Evolutionary conservation across 1,284 basidiomycete genomes (phyloP).

Genomic region (Melampsora americana): DNA sequence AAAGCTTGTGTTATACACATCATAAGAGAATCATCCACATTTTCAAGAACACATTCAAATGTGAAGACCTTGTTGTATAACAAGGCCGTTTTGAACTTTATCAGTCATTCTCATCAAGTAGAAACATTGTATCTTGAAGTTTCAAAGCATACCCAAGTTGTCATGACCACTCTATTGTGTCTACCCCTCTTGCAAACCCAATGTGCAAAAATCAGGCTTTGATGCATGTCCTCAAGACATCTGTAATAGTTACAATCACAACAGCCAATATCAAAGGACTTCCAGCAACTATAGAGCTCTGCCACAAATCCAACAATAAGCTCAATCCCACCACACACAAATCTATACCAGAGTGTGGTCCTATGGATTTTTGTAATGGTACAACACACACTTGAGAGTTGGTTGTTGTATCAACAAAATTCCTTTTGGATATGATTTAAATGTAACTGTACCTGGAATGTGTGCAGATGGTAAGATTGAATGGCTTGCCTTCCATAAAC

Average conservation of each 20-base stretch:
- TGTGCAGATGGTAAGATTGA: slow-evolving; percentile 51
- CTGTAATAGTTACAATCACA: background rate
- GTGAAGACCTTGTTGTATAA: too few relatives aligned
- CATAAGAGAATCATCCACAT: too few relatives aligned
- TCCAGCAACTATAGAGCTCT: background rate
- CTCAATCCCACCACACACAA: background rate
- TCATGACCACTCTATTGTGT: too few relatives aligned
- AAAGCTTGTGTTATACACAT: too few relatives aligned
- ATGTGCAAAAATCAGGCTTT: background rate
- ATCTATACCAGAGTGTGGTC: background rate
- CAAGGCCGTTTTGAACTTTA: too few relatives aligned
- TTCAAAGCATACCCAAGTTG: too few relatives aligned
- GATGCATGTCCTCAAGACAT: background rate
- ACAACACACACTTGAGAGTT: background rate
- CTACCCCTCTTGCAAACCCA: too few relatives aligned
- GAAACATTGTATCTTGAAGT: too few relatives aligned
- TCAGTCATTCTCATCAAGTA: too few relatives aligned
- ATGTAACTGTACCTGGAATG: background rate
- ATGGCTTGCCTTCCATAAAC: slow-evolving; percentile 60
- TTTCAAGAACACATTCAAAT: too few relatives aligned
- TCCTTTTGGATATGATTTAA: background rate
- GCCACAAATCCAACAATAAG: background rate
- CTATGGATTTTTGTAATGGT: background rate
- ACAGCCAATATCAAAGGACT: background rate
- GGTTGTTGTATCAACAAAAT: background rate